Evolutionary conservation across 345 rosid species (phyloP).

Genomic region (Populus deltoides): DNA sequence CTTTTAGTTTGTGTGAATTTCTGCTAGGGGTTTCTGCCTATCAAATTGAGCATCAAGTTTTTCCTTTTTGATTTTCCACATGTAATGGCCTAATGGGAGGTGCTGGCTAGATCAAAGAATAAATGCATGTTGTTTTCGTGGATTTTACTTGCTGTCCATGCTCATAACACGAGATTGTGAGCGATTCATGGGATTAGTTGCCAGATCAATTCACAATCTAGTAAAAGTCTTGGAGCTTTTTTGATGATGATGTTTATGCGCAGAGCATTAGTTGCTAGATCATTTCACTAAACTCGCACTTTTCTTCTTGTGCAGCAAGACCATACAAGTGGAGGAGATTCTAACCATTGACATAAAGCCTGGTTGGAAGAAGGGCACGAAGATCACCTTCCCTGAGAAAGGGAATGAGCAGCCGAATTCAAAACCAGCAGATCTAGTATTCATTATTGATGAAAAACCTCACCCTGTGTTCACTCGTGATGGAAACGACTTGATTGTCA

Average conservation of each 20-base stretch:
- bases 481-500: slow-evolving; percentile 18
- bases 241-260: not conserved
- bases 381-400: slow-evolving; percentile 26
- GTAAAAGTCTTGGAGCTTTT: not conserved
- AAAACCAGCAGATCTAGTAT: slow-evolving; percentile 20
- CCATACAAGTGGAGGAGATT: slow-evolving; percentile 20
- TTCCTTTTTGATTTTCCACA: not conserved
- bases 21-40: too few species aligned
- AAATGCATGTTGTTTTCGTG: not conserved
- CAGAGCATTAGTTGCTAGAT: not conserved
- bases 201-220: not conserved
- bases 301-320: slow-evolving; percentile 9
- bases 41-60: not conserved
- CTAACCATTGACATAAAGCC: slow-evolving; percentile 25
- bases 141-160: not conserved
- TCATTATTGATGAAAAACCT: slow-evolving; percentile 24
- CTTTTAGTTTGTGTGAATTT: not conserved
- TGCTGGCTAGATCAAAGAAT: not conserved
- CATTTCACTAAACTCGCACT: not conserved
- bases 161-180: not conserved
- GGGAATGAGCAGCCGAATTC: slow-evolving; percentile 19
- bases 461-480: slow-evolving; percentile 21
- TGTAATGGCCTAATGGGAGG: not conserved
- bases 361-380: slow-evolving; percentile 32
- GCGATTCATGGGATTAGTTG: not conserved